phyloP scores from a whole-genome alignment of 148 eudicot species.

The Amaranthus palmeri region DNA sequence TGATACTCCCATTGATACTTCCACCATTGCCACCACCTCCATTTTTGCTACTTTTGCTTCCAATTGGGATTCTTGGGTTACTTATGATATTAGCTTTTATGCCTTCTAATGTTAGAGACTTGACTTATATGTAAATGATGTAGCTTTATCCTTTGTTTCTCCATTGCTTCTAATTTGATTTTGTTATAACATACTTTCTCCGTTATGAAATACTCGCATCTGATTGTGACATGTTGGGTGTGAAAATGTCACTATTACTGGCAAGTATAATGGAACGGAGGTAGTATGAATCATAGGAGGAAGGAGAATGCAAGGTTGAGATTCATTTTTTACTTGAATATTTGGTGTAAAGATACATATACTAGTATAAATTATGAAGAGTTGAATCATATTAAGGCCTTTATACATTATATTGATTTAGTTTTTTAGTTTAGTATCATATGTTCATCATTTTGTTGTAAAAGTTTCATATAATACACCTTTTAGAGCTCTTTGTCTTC shows the following conservation, averaged over 20 bases:
- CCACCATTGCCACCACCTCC: slow-evolving; percentile 97
- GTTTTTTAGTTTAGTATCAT: too few relatives aligned
- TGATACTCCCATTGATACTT: slow-evolving; percentile 67
- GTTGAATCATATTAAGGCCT: background rate
- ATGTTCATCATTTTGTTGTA: too few relatives aligned
- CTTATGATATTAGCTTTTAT: slow-evolving; percentile 72
- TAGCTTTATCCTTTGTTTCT: background rate
- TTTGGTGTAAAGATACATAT: slow-evolving; percentile 16
- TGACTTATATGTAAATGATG: slow-evolving; percentile 39
- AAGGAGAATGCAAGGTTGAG: background rate
- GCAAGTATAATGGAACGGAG: too few relatives aligned
- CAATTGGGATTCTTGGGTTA: slow-evolving; percentile 57
- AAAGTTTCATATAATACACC: too few relatives aligned
- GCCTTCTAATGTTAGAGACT: slow-evolving; percentile 54
- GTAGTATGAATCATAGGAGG: background rate
- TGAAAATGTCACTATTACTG: too few relatives aligned
- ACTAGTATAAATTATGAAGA: background rate
- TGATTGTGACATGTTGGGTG: too few relatives aligned
- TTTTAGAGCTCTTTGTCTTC: too few relatives aligned
- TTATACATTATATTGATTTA: too few relatives aligned
- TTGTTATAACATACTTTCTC: background rate
- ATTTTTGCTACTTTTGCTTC: slow-evolving; percentile 64
- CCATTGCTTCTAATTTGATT: background rate
- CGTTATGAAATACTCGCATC: too few relatives aligned
- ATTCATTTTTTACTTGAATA: background rate